These are phyloP conservation scores for Vinca minor DNA, from an alignment of 257 asterid genomes.

Conservation along the genomic window DNA sequence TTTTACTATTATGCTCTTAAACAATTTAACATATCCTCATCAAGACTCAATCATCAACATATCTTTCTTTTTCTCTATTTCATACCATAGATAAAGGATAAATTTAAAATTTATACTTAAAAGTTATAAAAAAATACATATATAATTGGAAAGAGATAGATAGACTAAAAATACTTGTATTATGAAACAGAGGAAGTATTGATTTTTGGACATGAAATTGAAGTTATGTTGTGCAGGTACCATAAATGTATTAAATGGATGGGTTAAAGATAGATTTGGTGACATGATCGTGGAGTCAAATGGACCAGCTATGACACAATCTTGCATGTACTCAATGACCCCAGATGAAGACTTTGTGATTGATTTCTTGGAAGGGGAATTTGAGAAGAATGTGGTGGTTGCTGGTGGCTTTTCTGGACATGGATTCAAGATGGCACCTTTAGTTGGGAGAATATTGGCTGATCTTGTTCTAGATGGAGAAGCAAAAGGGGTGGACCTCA, in stretches of 20 bases:
- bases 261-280: slow-evolving; percentile 51
- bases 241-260: slow-evolving; percentile 23
- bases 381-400: slow-evolving; percentile 56
- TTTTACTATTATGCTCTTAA: too few species aligned
- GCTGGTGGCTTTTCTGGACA: slow-evolving; percentile 94
- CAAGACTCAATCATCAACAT: too few species aligned
- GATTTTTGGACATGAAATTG: too few species aligned
- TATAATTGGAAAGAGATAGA: too few species aligned
- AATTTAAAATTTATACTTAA: too few species aligned
- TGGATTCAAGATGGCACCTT: slow-evolving; percentile 93
- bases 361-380: slow-evolving; percentile 74
- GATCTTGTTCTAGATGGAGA: slow-evolving; percentile 46
- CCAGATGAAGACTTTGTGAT: slow-evolving; percentile 82
- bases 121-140: too few species aligned
- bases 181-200: too few species aligned
- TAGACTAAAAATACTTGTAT: too few species aligned
- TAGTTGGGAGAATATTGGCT: slow-evolving; percentile 60
- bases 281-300: slow-evolving; percentile 37
- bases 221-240: too few species aligned
- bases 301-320: slow-evolving; percentile 49
- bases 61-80: too few species aligned
- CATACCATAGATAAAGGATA: too few species aligned
- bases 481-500: slow-evolving; percentile 39
- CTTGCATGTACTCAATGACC: slow-evolving; percentile 92
- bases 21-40: too few species aligned